A percentile compares a stretch with the other conserved stretches of the same genome.
Conservation (phyloP, 192 early-diverging fungal species). For the Backusella tuberculispora region DNA sequence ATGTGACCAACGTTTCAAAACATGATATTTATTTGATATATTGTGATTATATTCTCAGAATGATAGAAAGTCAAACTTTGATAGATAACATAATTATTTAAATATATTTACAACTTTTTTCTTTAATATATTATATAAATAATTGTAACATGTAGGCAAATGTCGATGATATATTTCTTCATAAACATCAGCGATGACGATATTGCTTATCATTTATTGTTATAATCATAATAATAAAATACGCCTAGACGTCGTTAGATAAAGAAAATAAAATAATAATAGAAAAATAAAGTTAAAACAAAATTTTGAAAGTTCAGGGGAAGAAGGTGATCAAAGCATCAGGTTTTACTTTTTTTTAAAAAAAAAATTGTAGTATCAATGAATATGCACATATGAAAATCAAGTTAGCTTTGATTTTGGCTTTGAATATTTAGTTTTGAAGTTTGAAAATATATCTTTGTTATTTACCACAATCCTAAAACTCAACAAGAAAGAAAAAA, state of each 20-base stretch:
- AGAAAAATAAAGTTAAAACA: conserved; percentile 8
- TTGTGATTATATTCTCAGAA: conserved; percentile 6
- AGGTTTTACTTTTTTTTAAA: conserved; percentile 6
- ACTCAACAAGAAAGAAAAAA: no score
- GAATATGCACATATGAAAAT: not conserved
- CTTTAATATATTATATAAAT: not conserved
- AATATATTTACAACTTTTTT: not conserved
- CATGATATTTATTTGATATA: conserved; percentile 6
- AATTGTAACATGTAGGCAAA: not conserved
- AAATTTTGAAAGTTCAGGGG: not conserved
- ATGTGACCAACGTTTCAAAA: conserved; percentile 15
- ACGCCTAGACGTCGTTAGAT: not conserved
- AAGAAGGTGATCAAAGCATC: conserved; percentile 4
- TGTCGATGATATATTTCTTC: not conserved
- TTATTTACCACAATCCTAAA: not conserved
- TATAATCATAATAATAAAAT: not conserved
- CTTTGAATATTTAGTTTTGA: not conserved
- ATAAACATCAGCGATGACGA: not conserved
- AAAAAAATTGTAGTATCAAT: not conserved
- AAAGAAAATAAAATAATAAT: not conserved
- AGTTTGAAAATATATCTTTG: not conserved
- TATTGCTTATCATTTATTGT: not conserved
- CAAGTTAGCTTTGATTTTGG: not conserved
- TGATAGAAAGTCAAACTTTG: not conserved
- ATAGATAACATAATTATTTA: not conserved